Percentiles rank a stretch among this genome's conserved stretches.
phyloP scores from a whole-genome alignment of 2,329 filamentous ascomycete species.

The Colletotrichum costaricense region DNA sequence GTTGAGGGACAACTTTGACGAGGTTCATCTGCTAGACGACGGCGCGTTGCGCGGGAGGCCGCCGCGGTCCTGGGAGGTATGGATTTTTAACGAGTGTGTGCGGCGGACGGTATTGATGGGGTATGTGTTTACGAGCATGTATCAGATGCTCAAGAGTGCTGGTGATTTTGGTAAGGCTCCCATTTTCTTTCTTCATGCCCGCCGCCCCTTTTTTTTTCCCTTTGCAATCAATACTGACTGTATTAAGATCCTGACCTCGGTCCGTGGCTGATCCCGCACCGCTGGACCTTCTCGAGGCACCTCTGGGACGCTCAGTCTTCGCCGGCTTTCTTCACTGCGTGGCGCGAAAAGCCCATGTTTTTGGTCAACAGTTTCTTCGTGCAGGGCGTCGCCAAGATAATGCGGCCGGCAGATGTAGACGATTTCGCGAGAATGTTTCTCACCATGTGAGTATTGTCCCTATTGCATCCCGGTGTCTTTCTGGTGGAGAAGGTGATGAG shows the following conservation, averaged over 20 bases:
- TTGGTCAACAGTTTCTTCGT: slow-evolving; percentile 48
- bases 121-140: slow-evolving; percentile 46
- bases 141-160: slow-evolving; percentile 46
- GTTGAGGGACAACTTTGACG: slow-evolving; percentile 49
- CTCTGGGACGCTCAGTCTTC: slow-evolving; percentile 56
- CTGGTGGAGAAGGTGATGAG: too few species aligned
- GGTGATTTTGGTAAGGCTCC: slow-evolving; percentile 33
- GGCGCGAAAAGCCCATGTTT: slow-evolving; percentile 55
- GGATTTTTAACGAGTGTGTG: slow-evolving; percentile 56
- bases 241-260: slow-evolving; percentile 14
- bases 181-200: background rate
- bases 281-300: slow-evolving; percentile 53
- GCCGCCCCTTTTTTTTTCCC: background rate
- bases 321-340: slow-evolving; percentile 54
- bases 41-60: slow-evolving; percentile 44
- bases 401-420: slow-evolving; percentile 49
- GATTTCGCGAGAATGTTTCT: slow-evolving; percentile 53
- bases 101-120: slow-evolving; percentile 51
- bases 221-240: background rate
- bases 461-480: background rate
- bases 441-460: slow-evolving; percentile 46
- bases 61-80: slow-evolving; percentile 57
- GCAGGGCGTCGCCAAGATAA: slow-evolving; percentile 50
- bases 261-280: slow-evolving; percentile 37
- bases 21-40: slow-evolving; percentile 38